Evolutionary conservation across 768 basidiomycete species (phyloP).

Genomic region (Gyrodon lividus): DNA sequence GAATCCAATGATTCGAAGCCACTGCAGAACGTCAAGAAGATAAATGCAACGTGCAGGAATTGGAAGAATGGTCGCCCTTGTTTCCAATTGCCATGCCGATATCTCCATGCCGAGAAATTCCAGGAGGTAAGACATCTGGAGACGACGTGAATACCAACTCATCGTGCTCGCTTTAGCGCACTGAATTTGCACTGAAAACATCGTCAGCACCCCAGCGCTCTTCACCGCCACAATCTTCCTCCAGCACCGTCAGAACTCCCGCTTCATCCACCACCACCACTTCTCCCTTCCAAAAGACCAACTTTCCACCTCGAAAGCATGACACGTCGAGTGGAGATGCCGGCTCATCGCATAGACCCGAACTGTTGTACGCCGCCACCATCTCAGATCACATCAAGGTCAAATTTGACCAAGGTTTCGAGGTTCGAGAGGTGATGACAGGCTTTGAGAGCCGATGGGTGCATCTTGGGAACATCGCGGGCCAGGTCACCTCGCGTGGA

Average conservation of each 20-base stretch:
- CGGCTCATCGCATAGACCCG: slow-evolving; percentile 11
- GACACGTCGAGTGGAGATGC: slow-evolving; percentile 1
- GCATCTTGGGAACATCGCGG: slow-evolving; percentile 50
- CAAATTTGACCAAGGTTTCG: slow-evolving; percentile 59
- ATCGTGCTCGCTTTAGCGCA: not conserved
- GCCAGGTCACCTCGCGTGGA: slow-evolving; percentile 28
- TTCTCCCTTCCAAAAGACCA: not conserved
- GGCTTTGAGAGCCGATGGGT: slow-evolving; percentile 71
- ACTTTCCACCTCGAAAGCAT: not conserved
- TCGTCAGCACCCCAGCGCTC: not conserved
- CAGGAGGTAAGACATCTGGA: slow-evolving; percentile 7
- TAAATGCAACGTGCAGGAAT: not conserved
- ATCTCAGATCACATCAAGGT: slow-evolving; percentile 58
- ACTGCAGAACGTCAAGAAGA: not conserved
- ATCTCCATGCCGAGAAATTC: slow-evolving; percentile 5
- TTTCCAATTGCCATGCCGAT: not conserved
- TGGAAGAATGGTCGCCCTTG: slow-evolving; percentile 5
- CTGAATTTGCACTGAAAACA: not conserved
- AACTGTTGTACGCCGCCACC: slow-evolving; percentile 27
- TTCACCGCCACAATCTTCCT: not conserved
- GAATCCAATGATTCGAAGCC: slow-evolving; percentile 10
- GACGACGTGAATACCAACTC: not conserved
- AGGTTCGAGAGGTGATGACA: slow-evolving; percentile 54
- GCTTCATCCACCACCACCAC: not conserved
- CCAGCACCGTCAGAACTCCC: not conserved